Evolutionary conservation across 331 rosid species (phyloP), one percentile per base, ranked within the genome.

Genomic region (Spiraea crenata): DNA sequence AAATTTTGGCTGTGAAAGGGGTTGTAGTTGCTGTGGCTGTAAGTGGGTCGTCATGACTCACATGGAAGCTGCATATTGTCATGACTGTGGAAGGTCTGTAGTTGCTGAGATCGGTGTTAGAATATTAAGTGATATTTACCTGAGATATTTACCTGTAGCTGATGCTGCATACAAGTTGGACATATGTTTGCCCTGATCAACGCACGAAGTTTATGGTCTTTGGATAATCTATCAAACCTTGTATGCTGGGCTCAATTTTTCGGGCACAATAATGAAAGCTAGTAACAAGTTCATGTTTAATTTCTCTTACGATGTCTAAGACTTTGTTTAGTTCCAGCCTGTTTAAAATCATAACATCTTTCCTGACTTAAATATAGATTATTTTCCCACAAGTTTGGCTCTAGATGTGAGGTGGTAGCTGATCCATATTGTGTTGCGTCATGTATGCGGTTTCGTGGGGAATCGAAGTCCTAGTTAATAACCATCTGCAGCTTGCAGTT

Each of bases 371-470:
- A 84, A 80, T 82, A 80, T 85, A 77, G 83, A 80, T 80, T 74
- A 68, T 85, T 78, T 77, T 81, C 85, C 81, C 81, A 62, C 79
- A 75, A 74, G 78, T 44, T 82, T 67, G 65, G 79, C 39, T 19
- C 47, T 79, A 47, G 96, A 83, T 77, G 84, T 84, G 85, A 73
- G 79, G 74, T 77, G 84, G 86, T 82, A 66, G 88, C 89, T 77
- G 88, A 75, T 77, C 83, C 54, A 31, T 76, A 65, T 31, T 60
- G 11, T 79, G 76, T 77, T 73, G 70, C 79, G 41, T 79, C 84
- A 69, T 80, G 2, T 82, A 67, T 67, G 86, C 65, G 79, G 39
- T 35, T 58, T 58, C 6, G 8, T 82, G 84, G 68, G 95, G 77
- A 75, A 63, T 68, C 63, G 83, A 85, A 82, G 87, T 71, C 68